Conservation (phyloP, 345 rosid genomes). For the Boechera stricta region DNA sequence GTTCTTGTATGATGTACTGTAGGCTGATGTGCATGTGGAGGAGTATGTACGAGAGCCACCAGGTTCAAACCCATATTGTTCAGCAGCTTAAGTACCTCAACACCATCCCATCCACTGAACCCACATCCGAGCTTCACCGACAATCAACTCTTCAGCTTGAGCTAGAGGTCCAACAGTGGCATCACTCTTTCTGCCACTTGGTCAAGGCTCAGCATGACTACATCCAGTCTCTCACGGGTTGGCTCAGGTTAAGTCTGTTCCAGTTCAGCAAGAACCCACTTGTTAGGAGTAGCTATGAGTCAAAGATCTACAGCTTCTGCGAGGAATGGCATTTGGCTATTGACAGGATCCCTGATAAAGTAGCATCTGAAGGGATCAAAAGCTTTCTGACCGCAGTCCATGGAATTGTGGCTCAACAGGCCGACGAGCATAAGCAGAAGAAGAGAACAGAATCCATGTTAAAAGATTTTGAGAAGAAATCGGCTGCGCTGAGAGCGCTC, state of each 20-base stretch:
- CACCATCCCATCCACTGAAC: slow-evolving; percentile 80
- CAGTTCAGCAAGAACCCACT: slow-evolving; percentile 79
- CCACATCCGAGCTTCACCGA: slow-evolving; percentile 90
- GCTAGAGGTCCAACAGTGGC: slow-evolving; percentile 94
- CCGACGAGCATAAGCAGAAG: slow-evolving; percentile 84
- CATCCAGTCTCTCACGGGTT: slow-evolving; percentile 83
- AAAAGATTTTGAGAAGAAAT: slow-evolving; percentile 72
- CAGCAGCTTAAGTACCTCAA: slow-evolving; percentile 94
- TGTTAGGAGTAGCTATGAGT: slow-evolving; percentile 56
- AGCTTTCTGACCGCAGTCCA: slow-evolving; percentile 81
- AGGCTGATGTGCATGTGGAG: slow-evolving; percentile 99
- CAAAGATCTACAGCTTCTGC: slow-evolving; percentile 79
- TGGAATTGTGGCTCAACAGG: slow-evolving; percentile 87
- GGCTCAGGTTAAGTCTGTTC: slow-evolving; percentile 93
- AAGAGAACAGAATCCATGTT: slow-evolving; percentile 67
- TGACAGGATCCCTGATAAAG: slow-evolving; percentile 91
- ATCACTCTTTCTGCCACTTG: slow-evolving; percentile 79
- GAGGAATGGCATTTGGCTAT: slow-evolving; percentile 92
- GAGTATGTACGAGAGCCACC: slow-evolving; percentile 98
- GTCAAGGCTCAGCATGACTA: slow-evolving; percentile 86
- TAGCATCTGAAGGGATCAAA: slow-evolving; percentile 96
- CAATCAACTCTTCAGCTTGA: slow-evolving; percentile 92
- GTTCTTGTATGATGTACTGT: slow-evolving; percentile 28
- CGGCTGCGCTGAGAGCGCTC: slow-evolving; percentile 63
- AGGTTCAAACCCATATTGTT: slow-evolving; percentile 94